phyloP scores from a whole-genome alignment of 2,329 filamentous ascomycete species.

The Sclerotinia sclerotiorum region DNA sequence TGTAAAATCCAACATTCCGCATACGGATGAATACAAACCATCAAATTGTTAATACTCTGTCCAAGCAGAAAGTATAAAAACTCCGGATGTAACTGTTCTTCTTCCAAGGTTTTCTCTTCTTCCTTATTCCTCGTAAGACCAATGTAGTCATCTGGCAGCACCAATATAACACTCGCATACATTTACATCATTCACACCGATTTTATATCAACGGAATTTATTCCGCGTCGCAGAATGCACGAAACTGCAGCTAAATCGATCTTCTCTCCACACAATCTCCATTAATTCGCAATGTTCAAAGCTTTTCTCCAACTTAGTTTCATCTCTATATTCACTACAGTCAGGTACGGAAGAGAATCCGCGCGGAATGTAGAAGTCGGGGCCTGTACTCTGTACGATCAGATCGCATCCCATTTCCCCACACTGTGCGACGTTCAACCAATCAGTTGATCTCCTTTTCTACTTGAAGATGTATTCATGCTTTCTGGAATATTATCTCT shows the following conservation, averaged over 20 bases:
- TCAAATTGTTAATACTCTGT: neutral
- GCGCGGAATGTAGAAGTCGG: slow-evolving; percentile 14
- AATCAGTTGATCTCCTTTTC: neutral
- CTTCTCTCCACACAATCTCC: slow-evolving; percentile 1
- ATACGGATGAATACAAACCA: neutral
- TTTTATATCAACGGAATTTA: neutral
- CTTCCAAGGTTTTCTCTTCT: too few species aligned
- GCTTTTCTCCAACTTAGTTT: too few species aligned
- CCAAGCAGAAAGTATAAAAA: too few species aligned
- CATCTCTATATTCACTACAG: neutral
- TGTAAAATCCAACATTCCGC: slow-evolving; percentile 2
- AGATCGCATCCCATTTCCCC: neutral
- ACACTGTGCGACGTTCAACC: neutral
- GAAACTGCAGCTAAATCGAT: neutral
- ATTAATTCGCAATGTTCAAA: neutral
- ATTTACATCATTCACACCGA: neutral
- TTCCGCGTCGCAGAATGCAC: neutral
- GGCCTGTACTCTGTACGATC: too few species aligned
- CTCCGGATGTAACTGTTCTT: too few species aligned
- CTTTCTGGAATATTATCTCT: neutral
- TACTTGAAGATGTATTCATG: neutral
- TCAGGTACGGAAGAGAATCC: slow-evolving; percentile 13
- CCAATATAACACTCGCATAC: too few species aligned
- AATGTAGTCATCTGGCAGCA: neutral
- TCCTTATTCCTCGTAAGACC: too few species aligned